Evolutionary conservation across 2,329 filamentous ascomycete species (phyloP).

Genomic region (Endoconidiophora laricicola): DNA sequence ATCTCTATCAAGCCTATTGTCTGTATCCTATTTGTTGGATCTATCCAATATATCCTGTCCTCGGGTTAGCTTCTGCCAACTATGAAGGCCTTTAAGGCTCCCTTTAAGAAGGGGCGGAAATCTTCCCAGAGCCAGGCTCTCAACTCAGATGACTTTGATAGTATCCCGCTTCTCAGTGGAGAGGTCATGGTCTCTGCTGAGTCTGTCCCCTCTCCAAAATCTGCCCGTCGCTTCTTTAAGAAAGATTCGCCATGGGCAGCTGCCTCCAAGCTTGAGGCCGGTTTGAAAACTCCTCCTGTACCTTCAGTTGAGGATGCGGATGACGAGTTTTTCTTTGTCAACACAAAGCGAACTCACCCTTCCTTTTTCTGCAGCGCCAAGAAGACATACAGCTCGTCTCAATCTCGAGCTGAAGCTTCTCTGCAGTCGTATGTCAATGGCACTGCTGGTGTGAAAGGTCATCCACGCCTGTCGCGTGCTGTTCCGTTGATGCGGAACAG

Average conservation of each 20-base stretch:
- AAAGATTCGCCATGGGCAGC: not conserved
- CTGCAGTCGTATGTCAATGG: constrained; percentile 10
- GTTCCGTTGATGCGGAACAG: constrained; percentile 37
- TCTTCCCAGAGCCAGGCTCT: not conserved
- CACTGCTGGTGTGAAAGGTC: constrained; percentile 5
- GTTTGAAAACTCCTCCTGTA: not conserved
- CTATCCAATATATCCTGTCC: too few species aligned
- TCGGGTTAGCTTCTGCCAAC: not conserved
- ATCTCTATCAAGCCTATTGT: not conserved
- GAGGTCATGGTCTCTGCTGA: not conserved
- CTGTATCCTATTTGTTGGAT: too few species aligned
- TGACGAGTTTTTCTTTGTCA: constrained; percentile 7
- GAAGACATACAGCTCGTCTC: constrained; percentile 9
- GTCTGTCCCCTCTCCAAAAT: not conserved
- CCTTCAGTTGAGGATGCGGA: constrained; percentile 5
- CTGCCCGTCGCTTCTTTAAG: not conserved
- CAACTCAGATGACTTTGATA: constrained; percentile 3
- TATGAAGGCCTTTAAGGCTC: constrained; percentile 12
- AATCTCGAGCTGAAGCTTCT: constrained; percentile 10
- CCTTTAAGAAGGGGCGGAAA: constrained; percentile 12
- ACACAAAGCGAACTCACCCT: constrained; percentile 2
- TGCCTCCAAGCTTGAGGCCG: not conserved
- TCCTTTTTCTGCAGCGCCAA: constrained; percentile 6
- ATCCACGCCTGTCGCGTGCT: constrained; percentile 33
- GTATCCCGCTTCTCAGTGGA: constrained; percentile 4